These are phyloP conservation scores for Haematococcus lacustris DNA, from an alignment of 139 green algal genomes.

Conservation along the genomic window DNA sequence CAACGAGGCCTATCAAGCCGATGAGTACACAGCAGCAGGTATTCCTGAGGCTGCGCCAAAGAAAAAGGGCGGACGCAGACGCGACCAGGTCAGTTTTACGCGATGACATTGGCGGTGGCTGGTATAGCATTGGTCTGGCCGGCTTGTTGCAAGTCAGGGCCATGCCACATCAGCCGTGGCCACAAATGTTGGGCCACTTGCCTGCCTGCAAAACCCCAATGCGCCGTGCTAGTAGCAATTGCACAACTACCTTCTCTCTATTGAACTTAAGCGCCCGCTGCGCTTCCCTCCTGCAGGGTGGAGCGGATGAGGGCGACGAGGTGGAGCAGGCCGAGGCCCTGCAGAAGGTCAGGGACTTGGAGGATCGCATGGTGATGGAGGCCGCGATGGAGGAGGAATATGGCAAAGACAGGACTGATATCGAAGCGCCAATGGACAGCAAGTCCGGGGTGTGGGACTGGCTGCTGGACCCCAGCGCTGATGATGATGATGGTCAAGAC, in stretches of 20 bases:
- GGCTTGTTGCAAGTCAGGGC: no score
- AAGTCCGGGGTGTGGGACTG: background rate
- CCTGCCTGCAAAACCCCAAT: no score
- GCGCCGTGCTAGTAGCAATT: no score
- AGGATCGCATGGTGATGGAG: slow-evolving; percentile 36
- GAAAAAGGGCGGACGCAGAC: slow-evolving; percentile 10
- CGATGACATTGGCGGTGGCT: no score
- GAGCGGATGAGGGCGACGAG: slow-evolving; percentile 16
- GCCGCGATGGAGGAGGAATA: slow-evolving; percentile 32
- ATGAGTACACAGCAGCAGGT: slow-evolving; percentile 32
- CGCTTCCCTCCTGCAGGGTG: no score
- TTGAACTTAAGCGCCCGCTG: no score
- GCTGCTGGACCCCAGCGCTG: background rate
- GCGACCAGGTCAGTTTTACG: no score
- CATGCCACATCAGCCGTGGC: no score
- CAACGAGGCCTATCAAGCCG: slow-evolving; percentile 22
- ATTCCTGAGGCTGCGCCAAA: slow-evolving; percentile 43
- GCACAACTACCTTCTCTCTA: no score
- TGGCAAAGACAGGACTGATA: slow-evolving; percentile 4
- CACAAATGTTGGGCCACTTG: no score
- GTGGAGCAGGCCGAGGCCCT: slow-evolving; percentile 23
- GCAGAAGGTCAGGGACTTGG: slow-evolving; percentile 21
- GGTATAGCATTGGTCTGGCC: no score
- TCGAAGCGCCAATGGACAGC: background rate
- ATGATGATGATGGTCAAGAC: slow-evolving; percentile 4